Evolutionary conservation across 2,329 filamentous ascomycete genomes (phyloP), one percentile per base, ranked within the genome.

Genomic region (Coniochaeta pulveracea): DNA sequence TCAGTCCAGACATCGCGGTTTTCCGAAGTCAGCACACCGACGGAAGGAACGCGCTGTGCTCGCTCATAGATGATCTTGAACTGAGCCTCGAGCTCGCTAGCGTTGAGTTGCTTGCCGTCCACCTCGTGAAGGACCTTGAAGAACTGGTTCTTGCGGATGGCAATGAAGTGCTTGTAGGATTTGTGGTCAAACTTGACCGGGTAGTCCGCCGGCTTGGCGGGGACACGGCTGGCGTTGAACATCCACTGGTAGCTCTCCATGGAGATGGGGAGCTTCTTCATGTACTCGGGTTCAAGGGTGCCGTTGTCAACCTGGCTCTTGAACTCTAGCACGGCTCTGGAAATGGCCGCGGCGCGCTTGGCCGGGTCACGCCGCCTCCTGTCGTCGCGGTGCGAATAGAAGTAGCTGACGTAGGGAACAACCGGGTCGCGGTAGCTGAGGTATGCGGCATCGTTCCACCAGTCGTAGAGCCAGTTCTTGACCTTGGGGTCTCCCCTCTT

Each of bases 161-260:
- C 91, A 31, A 94, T 60, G 45, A 98, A 84, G 63, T 96, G 81
- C 62, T 89, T 81, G 66, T 95, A 74, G 42, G 82, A 72, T 39
- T 74, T 62, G 37, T 73, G 60, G 9, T 77, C 61, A 60, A 80
- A 94, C 62, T 95, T 95, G 54, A 82, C 66, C 8, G 84, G 81
- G 51, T 85, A 76, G 54, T 98, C 91, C 21, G 77, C 72, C 10
- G 85, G 82, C 49, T 80, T 80, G 34, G 82, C 81, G 19, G 89
- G 80, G 25, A 96, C 78, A 46, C 91, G 80, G 58, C 76, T 83
- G 59, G 75, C 77, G 61, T 98, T 96, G 73, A 98, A 98, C 91
- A 98, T 98, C 74, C 80, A 96, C 64, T 94, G 69, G 67, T 95
- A 96, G 54, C 85, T 91, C 67, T 86, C 86, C 91, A 98, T 98